A percentile compares a stretch with the other conserved stretches of the same genome.
Conservation (phyloP, 257 asterid species). For the Phtheirospermum japonicum region DNA sequence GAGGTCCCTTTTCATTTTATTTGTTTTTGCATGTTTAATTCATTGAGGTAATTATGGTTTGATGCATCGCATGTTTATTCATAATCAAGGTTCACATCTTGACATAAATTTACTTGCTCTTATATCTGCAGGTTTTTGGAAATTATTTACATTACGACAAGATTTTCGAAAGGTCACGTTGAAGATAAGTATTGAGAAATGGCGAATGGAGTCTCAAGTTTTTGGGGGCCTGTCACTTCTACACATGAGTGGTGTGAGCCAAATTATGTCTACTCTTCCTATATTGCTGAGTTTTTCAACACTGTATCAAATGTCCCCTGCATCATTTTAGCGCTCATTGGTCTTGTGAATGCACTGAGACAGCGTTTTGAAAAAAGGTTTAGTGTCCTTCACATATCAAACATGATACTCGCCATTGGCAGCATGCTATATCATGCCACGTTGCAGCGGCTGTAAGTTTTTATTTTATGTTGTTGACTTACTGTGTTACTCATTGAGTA, state of each 20-base stretch:
- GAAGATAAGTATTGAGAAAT: constrained; percentile 35
- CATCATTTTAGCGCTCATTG: constrained; percentile 74
- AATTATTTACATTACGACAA: background rate
- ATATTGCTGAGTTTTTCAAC: constrained; percentile 88
- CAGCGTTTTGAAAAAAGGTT: constrained; percentile 93
- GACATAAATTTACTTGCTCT: background rate
- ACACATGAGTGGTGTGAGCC: constrained; percentile 96
- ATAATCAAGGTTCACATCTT: background rate
- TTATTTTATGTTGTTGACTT: constrained; percentile 8
- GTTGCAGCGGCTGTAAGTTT: constrained; percentile 79
- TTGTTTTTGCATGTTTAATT: background rate
- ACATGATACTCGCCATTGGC: constrained; percentile 84
- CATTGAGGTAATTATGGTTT: constrained; percentile 11
- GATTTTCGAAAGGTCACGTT: no score
- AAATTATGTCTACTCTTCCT: constrained; percentile 83
- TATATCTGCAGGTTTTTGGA: background rate
- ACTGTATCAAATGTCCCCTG: constrained; percentile 79
- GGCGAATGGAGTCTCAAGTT: constrained; percentile 69
- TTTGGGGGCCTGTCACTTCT: constrained; percentile 98
- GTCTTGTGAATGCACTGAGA: constrained; percentile 72
- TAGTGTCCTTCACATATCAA: constrained; percentile 85
- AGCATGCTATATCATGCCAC: constrained; percentile 91
- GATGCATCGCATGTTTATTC: background rate
- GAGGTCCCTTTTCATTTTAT: background rate
- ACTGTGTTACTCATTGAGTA: constrained; percentile 23